Percentiles rank a stretch among this genome's conserved stretches.
These are phyloP conservation scores for Penicillium sp. DNA, from an alignment of 2,329 filamentous ascomycete species.

Conservation along the genomic window DNA sequence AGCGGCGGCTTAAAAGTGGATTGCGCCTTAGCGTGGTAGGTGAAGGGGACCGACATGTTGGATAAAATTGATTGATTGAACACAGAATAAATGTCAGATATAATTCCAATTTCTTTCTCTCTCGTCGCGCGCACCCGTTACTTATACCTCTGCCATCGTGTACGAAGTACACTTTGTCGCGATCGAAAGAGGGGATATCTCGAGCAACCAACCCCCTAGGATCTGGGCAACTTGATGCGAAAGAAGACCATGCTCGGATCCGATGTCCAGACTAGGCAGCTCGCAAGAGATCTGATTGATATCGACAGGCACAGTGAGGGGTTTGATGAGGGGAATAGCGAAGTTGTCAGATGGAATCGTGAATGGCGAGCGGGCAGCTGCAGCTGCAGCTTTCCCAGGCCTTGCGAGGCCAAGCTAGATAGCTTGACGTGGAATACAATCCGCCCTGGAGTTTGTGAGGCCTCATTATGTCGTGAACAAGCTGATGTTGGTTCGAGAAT, in stretches of 20 bases:
- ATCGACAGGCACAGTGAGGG: not conserved
- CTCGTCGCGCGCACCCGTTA: not conserved
- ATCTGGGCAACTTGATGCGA: not conserved
- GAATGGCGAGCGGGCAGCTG: too few species aligned
- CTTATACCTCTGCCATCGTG: not conserved
- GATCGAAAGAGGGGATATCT: constrained; percentile 9
- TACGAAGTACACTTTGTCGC: not conserved
- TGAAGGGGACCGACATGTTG: constrained; percentile 47
- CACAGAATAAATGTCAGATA: too few species aligned
- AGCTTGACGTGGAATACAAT: too few species aligned
- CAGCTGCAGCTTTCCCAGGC: too few species aligned
- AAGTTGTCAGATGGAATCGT: too few species aligned
- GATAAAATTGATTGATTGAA: not conserved
- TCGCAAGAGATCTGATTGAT: not conserved
- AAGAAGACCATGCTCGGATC: constrained; percentile 8
- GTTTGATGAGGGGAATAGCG: constrained; percentile 13
- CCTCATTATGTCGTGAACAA: too few species aligned
- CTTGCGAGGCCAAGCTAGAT: too few species aligned
- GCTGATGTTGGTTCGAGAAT: too few species aligned
- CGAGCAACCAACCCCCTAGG: not conserved
- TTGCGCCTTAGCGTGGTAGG: constrained; percentile 60
- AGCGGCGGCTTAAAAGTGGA: constrained; percentile 63
- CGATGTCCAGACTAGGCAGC: constrained; percentile 17
- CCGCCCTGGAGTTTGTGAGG: too few species aligned
- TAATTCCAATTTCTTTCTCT: too few species aligned